Evolutionary conservation across 805 yeast species (phyloP).

Genomic region (Nakazawaea pomicola): DNA sequence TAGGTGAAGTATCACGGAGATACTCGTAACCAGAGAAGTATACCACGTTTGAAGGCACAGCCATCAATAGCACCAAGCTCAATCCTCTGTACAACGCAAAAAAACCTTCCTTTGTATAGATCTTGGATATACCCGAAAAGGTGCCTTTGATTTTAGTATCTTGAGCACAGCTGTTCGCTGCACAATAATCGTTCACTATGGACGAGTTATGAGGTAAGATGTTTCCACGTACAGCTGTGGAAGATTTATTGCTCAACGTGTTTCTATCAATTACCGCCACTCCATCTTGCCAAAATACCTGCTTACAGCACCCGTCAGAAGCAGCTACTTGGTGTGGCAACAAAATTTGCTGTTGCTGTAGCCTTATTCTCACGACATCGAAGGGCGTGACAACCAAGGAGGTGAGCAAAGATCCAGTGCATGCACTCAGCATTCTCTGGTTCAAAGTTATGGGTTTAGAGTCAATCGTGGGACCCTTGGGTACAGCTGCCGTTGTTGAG

Average conservation of each 20-base stretch:
- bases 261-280: background rate
- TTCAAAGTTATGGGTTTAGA: constrained; percentile 37
- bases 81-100: constrained; percentile 86
- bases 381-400: constrained; percentile 75
- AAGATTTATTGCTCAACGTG: background rate
- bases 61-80: constrained; percentile 77
- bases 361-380: constrained; percentile 71
- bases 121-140: constrained; percentile 63
- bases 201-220: background rate
- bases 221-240: background rate
- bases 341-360: constrained; percentile 70
- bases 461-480: too few species aligned
- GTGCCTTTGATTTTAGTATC: constrained; percentile 55
- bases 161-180: constrained; percentile 34
- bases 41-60: constrained; percentile 88
- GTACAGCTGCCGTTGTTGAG: too few species aligned
- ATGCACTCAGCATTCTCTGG: constrained; percentile 75
- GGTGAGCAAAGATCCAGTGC: constrained; percentile 68
- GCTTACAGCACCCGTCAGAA: constrained; percentile 29
- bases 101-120: constrained; percentile 69
- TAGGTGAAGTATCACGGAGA: constrained; percentile 68
- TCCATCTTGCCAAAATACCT: constrained; percentile 29
- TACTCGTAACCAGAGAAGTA: constrained; percentile 93
- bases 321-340: constrained; percentile 30
- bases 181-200: constrained; percentile 29